Percentiles rank a stretch among this genome's conserved stretches.
phyloP scores from a whole-genome alignment of 1,139 yeast species.

The Keqinozyma sinolaborantium region DNA sequence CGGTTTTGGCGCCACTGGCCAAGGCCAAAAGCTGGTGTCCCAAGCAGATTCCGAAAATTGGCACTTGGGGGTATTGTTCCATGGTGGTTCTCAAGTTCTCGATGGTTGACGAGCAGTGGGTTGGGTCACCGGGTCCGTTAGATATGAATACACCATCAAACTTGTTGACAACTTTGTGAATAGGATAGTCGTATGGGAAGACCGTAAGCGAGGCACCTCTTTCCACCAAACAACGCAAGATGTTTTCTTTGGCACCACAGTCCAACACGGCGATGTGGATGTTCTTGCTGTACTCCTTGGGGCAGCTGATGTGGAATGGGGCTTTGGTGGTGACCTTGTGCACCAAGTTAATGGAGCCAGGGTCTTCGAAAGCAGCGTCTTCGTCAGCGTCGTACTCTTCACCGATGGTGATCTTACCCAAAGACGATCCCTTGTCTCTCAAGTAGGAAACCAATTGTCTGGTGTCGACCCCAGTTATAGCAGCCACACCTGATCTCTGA shows the following conservation, averaged over 20 bases:
- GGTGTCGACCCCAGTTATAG: conserved; percentile 95
- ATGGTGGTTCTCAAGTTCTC: conserved; percentile 71
- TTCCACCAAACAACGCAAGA: conserved; percentile 84
- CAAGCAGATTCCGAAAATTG: conserved; percentile 94
- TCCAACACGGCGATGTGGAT: conserved; percentile 90
- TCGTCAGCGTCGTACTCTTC: conserved; percentile 89
- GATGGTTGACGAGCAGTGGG: conserved; percentile 83
- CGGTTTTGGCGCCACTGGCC: conserved; percentile 90
- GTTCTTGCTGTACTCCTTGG: conserved; percentile 52
- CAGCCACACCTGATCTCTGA: conserved; percentile 93
- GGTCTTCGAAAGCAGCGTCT: conserved; percentile 89
- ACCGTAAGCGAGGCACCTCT: conserved; percentile 97
- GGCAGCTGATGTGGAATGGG: conserved; percentile 82
- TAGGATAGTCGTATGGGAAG: conserved; percentile 92
- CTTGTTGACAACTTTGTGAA: conserved; percentile 84
- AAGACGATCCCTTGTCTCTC: conserved; percentile 93
- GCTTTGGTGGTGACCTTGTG: conserved; percentile 93
- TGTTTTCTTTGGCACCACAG: conserved; percentile 98
- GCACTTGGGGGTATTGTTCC: conserved; percentile 61
- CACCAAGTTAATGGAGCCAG: conserved; percentile 87
- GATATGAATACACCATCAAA: conserved; percentile 94
- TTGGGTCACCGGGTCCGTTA: conserved; percentile 98
- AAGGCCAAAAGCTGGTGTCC: conserved; percentile 95
- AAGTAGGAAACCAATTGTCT: conserved; percentile 88
- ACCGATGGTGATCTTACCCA: conserved; percentile 86